Evolutionary conservation across 768 basidiomycete genomes (phyloP).

Genomic region (Amanita jacksonii): DNA sequence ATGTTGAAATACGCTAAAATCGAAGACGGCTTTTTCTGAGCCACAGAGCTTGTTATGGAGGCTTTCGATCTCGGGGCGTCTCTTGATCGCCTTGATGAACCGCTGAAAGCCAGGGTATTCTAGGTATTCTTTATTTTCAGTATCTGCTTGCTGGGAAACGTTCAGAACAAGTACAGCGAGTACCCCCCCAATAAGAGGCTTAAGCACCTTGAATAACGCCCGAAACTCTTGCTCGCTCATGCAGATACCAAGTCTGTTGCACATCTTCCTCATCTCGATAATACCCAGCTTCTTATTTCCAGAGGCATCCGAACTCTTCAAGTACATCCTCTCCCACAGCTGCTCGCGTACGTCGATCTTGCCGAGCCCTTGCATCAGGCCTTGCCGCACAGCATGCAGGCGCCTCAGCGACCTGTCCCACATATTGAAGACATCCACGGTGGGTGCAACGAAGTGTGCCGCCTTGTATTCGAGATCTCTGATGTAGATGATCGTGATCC

Average conservation of each 20-base stretch:
- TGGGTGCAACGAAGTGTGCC: constrained; percentile 72
- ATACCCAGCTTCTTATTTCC: constrained; percentile 57
- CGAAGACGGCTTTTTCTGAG: constrained; percentile 22
- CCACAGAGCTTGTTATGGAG: constrained; percentile 41
- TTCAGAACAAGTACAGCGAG: too few relatives aligned
- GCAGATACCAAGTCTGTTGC: constrained; percentile 62
- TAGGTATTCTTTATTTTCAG: constrained; percentile 44
- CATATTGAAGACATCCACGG: constrained; percentile 38
- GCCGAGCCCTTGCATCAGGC: constrained; percentile 68
- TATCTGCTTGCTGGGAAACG: constrained; percentile 57
- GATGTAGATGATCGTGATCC: constrained; percentile 85
- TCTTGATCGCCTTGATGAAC: constrained; percentile 80
- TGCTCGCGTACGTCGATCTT: constrained; percentile 60
- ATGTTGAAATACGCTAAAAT: constrained; percentile 31
- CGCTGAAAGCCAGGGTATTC: constrained; percentile 76
- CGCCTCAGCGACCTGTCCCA: constrained; percentile 59
- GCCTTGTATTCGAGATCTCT: constrained; percentile 75
- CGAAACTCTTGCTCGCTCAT: constrained; percentile 48
- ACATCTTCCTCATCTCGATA: constrained; percentile 66
- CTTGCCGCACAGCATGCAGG: constrained; percentile 58
- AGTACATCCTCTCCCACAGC: constrained; percentile 79
- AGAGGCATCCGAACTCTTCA: constrained; percentile 60
- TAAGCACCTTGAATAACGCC: constrained; percentile 48
- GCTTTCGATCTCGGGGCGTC: constrained; percentile 68
- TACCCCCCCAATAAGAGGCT: not conserved